Base-by-base conservation (phyloP, 2,329 filamentous ascomycete genomes). In the Aspergillus brunneoviolaceus region DNA sequence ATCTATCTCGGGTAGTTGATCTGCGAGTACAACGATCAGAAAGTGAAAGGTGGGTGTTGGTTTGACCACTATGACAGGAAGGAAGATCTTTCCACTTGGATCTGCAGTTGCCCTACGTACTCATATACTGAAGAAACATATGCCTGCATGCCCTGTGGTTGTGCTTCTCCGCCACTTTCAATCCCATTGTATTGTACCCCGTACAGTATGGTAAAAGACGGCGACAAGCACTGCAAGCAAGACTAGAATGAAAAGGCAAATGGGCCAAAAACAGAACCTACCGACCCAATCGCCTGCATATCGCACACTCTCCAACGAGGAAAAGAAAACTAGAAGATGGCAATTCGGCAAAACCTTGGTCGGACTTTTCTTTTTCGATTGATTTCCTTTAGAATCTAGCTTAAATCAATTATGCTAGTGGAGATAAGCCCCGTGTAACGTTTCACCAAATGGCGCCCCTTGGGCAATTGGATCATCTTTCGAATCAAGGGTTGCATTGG, bases 351-450 rank as follows among this genome's bases (percentile, higher is more conserved):
- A 45, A 29, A 10, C 7, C 12, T 60, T 65, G 39, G 39, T 45
- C 39, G 39, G 39, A 19, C 39, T 42, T 42, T 45, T 45, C 5
- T 4, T 35, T 16, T 35, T 35, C 33, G 5, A 29, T 16, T 6
- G 33, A 29, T 29, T 29, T 35, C 3, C 39, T n/a, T 16, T 45
- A 45, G 25, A 42, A 42, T 53, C 25, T 64, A 72, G 66, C 59
- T 70, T 71, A 70, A 66, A 60, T 59, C 58, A 55, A 74, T 70
- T 71, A 70, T 73, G 67, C 67, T 71, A 69, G 70, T 72, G 72
- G 71, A 72, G 72, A 73, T 74, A 71, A 73, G 70, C 33, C 71
- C 72, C 70, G 70, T 72, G 70, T 67, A 68, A 73, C 69, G 71
- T 74, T 73, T 71, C 72, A 74, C 70, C 63, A 60, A 66, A 62